These are phyloP conservation scores for Eremothecium cymbalariae DNA, from an alignment of 1,139 yeast genomes.

Conservation along the genomic window DNA sequence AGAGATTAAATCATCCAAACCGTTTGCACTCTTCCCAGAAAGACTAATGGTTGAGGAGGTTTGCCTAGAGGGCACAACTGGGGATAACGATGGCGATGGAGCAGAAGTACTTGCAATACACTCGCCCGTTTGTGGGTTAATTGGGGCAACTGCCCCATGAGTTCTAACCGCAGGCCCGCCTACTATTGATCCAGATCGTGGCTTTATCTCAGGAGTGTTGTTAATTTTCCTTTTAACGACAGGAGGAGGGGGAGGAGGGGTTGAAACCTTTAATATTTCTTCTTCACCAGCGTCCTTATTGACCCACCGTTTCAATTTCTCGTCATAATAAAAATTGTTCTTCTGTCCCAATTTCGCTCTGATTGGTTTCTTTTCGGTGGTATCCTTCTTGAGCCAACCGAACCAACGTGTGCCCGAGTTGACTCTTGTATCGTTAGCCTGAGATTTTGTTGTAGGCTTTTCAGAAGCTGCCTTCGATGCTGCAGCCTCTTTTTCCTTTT, in stretches of 20 bases:
- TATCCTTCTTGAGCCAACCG: slow-evolving; percentile 39
- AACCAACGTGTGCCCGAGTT: slow-evolving; percentile 37
- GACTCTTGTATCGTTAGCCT: slow-evolving; percentile 10
- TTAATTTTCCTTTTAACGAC: slow-evolving; percentile 36
- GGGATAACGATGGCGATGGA: slow-evolving; percentile 15
- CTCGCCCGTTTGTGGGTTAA: slow-evolving; percentile 21
- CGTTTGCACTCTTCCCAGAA: slow-evolving; percentile 34
- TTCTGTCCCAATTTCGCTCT: slow-evolving; percentile 83
- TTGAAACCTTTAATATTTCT: slow-evolving; percentile 52
- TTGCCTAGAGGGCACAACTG: slow-evolving; percentile 12
- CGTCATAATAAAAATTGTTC: slow-evolving; percentile 70
- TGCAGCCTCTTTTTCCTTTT: neutral
- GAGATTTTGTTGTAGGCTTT: slow-evolving; percentile 22
- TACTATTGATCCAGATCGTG: slow-evolving; percentile 30
- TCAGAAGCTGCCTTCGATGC: slow-evolving; percentile 1
- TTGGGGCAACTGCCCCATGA: slow-evolving; percentile 24
- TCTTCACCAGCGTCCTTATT: slow-evolving; percentile 61
- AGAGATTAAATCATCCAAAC: slow-evolving; percentile 62
- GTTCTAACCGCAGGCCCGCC: slow-evolving; percentile 22
- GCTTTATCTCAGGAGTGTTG: slow-evolving; percentile 31
- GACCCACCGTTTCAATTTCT: slow-evolving; percentile 80
- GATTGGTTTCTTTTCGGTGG: slow-evolving; percentile 64
- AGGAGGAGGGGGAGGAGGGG: slow-evolving; percentile 74
- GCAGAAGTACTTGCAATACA: slow-evolving; percentile 8
- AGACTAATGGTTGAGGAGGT: slow-evolving; percentile 16